Percentiles rank a stretch among this genome's conserved stretches.
Conservation (phyloP, 2,329 filamentous ascomycete species). For the Colletotrichum magnum region DNA sequence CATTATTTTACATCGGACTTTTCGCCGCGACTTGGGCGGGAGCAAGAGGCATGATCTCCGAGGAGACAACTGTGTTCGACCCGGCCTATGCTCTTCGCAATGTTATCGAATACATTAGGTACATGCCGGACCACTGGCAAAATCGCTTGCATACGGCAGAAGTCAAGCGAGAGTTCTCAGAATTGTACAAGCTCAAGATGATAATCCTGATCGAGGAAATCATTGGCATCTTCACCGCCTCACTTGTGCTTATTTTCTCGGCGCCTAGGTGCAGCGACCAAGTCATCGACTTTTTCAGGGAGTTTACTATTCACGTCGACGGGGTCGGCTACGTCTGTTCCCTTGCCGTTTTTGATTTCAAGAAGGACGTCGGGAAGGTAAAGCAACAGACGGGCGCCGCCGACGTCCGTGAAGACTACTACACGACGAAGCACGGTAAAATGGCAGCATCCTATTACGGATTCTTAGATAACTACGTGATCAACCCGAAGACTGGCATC, state of each 20-base stretch:
- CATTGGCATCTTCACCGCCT: conserved; percentile 91
- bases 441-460: conserved; percentile 98
- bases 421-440: conserved; percentile 94
- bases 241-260: conserved; percentile 88
- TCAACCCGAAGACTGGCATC: conserved; percentile 78
- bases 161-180: conserved; percentile 90
- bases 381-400: conserved; percentile 54
- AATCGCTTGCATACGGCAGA: conserved; percentile 93
- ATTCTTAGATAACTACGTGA: conserved; percentile 92
- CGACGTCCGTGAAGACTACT: conserved; percentile 91
- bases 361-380: conserved; percentile 75
- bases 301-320: conserved; percentile 97
- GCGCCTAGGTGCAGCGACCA: conserved; percentile 91
- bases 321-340: conserved; percentile 97
- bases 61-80: conserved; percentile 91
- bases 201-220: conserved; percentile 95
- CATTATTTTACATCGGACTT: conserved; percentile 89
- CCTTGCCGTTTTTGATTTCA: conserved; percentile 97
- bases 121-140: conserved; percentile 90
- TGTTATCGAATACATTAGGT: conserved; percentile 94
- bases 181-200: conserved; percentile 92
- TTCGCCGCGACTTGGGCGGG: conserved; percentile 88
- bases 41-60: conserved; percentile 85
- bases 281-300: conserved; percentile 96
- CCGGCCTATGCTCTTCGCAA: conserved; percentile 90